Base-by-base conservation (phyloP, 1,139 yeast genomes). In the Blastobotrys illinoisensis region DNA sequence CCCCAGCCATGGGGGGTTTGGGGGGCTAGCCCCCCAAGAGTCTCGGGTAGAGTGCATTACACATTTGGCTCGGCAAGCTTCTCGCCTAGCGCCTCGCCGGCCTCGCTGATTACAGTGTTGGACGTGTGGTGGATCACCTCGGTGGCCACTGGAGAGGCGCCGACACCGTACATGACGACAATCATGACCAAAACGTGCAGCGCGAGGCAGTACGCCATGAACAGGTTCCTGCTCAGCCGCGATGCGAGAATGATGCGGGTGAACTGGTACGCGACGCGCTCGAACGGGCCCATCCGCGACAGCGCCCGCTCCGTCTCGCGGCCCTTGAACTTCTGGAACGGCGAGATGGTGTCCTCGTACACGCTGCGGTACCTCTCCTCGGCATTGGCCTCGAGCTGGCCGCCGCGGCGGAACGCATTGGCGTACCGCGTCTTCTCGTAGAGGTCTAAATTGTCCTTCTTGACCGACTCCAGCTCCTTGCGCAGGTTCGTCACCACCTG, bases 361-460 rank as follows among this genome's bases (percentile, higher is more conserved):
- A 74, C 79, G 46, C 78, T 75, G 51, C 80, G 80, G 65, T 85
- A 83, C 54, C 78, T 76, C 54, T 85, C 87, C 53, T 85, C 81
- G 52, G 83, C 82, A 49, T 74, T 50, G 14, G 46, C 44, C 14
- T 26, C 40, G 9, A 50, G 36, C 32, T 52, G 54, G 7, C 51
- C 53, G 18, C 49, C 54, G 16, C 52, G 54, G 44, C 58, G 58
- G 54, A 60, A 63, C 51, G 72, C 56, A 2, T 93, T 86, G 59
- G 88, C 71, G 66, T 85, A 89, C 62, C 96, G 78, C 1, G 93
- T 82, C 63, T 88, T 79, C 65, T 91, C 97, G 66, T 88, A 89
- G 50, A 93, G 74, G 60, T 84, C 88, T 54, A 82, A 79, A 67
- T 90, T 89, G 64, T 91, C 97, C 54, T 75, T 75, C 69, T 85